phyloP scores from a whole-genome alignment of 2,329 filamentous ascomycete genomes.

The Diaporthe sp. region DNA sequence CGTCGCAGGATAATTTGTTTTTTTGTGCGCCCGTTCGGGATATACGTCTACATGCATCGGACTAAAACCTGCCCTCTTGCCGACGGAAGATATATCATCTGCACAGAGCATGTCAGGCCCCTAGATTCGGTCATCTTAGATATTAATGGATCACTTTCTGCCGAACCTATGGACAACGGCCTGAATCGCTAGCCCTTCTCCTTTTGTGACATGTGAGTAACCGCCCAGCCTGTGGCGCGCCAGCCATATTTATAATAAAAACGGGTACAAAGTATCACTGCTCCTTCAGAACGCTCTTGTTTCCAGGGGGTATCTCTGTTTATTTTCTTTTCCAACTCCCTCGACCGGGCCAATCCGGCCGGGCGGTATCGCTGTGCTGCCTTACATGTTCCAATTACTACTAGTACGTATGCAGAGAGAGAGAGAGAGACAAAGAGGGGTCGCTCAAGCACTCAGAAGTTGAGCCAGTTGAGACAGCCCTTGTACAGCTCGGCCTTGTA shows the following conservation, averaged over 20 bases:
- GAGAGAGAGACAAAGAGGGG: neutral
- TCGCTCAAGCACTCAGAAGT: neutral
- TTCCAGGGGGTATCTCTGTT: conserved; percentile 18
- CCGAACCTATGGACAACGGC: neutral
- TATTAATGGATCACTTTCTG: conserved; percentile 32
- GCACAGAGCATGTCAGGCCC: neutral
- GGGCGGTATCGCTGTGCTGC: neutral
- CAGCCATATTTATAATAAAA: neutral
- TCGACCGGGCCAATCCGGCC: conserved; percentile 9
- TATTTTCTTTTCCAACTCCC: neutral
- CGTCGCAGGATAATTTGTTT: neutral
- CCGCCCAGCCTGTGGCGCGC: conserved; percentile 20
- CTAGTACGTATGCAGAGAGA: neutral
- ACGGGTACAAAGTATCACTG: neutral
- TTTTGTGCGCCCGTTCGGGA: neutral
- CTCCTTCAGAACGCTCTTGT: conserved; percentile 27
- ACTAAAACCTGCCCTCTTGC: neutral
- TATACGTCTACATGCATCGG: conserved; percentile 20
- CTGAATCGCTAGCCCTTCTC: neutral
- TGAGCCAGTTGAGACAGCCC: conserved; percentile 33
- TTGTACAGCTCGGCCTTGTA: conserved; percentile 34
- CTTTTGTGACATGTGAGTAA: neutral
- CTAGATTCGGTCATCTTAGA: conserved; percentile 13
- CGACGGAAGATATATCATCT: neutral
- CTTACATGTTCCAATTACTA: neutral